Evolutionary conservation across 805 yeast genomes (phyloP).

Genomic region (Pichia heedii): DNA sequence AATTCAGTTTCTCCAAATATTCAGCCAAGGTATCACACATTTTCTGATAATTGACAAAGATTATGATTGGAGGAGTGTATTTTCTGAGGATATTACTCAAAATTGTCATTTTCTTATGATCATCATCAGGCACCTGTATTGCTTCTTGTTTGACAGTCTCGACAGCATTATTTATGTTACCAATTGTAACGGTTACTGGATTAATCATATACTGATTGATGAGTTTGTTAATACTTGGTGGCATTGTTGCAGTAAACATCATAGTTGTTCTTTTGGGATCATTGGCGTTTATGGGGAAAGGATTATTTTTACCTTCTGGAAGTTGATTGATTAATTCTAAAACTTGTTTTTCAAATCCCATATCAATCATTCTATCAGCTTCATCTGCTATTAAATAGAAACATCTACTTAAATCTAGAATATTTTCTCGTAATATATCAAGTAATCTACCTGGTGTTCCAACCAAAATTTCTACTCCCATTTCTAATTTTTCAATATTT

Average conservation of each 20-base stretch:
- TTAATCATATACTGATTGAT: slow-evolving; percentile 50
- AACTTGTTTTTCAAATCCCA: slow-evolving; percentile 85
- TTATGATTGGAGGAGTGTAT: slow-evolving; percentile 60
- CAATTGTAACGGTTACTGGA: slow-evolving; percentile 62
- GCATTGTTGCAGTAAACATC: slow-evolving; percentile 95
- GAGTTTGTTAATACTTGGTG: slow-evolving; percentile 58
- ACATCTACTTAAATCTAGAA: slow-evolving; percentile 51
- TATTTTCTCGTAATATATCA: slow-evolving; percentile 67
- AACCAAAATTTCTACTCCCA: slow-evolving; percentile 69
- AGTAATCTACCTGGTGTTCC: slow-evolving; percentile 93
- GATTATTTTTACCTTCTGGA: slow-evolving; percentile 37
- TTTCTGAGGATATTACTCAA: slow-evolving; percentile 31
- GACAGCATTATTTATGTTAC: slow-evolving; percentile 54
- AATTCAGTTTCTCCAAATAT: slow-evolving; percentile 38
- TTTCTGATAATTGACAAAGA: slow-evolving; percentile 72
- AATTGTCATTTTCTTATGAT: slow-evolving; percentile 35
- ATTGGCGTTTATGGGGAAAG: slow-evolving; percentile 25
- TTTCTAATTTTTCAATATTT: slow-evolving; percentile 48
- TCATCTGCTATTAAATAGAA: slow-evolving; percentile 77
- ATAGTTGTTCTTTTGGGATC: slow-evolving; percentile 49
- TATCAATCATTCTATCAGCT: slow-evolving; percentile 91
- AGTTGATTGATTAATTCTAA: slow-evolving; percentile 46
- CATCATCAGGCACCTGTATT: slow-evolving; percentile 38
- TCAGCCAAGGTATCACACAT: slow-evolving; percentile 59
- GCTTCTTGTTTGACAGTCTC: slow-evolving; percentile 67